Percentiles rank a stretch among this genome's conserved stretches.
phyloP scores from a whole-genome alignment of 108 stramenopile species.

The Nannochloropsis salina region DNA sequence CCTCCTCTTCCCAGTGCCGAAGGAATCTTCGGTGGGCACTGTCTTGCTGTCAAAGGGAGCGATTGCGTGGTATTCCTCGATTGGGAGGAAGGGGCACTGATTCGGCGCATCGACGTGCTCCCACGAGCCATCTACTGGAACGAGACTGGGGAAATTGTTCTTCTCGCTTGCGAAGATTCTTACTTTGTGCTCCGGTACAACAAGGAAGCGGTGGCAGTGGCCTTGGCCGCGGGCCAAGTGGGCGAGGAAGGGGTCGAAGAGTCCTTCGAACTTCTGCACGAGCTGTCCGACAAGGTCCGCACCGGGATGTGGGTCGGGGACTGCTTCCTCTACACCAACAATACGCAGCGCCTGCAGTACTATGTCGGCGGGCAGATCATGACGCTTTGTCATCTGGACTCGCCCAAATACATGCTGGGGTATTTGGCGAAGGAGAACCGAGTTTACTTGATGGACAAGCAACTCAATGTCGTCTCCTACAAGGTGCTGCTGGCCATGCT shows the following conservation, averaged over 20 bases:
- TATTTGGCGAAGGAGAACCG: slow-evolving; percentile 97
- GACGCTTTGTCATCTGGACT: slow-evolving; percentile 89
- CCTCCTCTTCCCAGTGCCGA: slow-evolving; percentile 87
- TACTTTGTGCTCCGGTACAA: slow-evolving; percentile 86
- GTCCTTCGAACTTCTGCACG: slow-evolving; percentile 85
- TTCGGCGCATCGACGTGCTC: slow-evolving; percentile 88
- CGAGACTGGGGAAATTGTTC: slow-evolving; percentile 82
- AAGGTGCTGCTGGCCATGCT: slow-evolving; percentile 79
- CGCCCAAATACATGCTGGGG: slow-evolving; percentile 77
- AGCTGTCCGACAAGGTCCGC: slow-evolving; percentile 76
- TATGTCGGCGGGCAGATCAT: slow-evolving; percentile 95
- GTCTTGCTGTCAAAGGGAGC: slow-evolving; percentile 82
- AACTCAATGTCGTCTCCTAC: slow-evolving; percentile 81
- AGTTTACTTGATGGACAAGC: slow-evolving; percentile 89
- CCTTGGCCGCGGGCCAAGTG: slow-evolving; percentile 73
- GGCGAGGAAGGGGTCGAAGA: slow-evolving; percentile 90
- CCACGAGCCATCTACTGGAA: slow-evolving; percentile 79
- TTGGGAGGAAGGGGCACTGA: slow-evolving; percentile 86
- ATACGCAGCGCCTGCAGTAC: slow-evolving; percentile 78
- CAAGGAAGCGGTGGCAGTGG: slow-evolving; percentile 63
- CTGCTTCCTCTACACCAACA: slow-evolving; percentile 96
- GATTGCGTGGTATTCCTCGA: slow-evolving; percentile 88
- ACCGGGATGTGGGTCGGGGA: slow-evolving; percentile 98
- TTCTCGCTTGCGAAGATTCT: slow-evolving; percentile 79
- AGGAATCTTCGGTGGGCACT: slow-evolving; percentile 84